phyloP scores from a whole-genome alignment of 306 rosid genomes.

The Dicorynia guianensis region DNA sequence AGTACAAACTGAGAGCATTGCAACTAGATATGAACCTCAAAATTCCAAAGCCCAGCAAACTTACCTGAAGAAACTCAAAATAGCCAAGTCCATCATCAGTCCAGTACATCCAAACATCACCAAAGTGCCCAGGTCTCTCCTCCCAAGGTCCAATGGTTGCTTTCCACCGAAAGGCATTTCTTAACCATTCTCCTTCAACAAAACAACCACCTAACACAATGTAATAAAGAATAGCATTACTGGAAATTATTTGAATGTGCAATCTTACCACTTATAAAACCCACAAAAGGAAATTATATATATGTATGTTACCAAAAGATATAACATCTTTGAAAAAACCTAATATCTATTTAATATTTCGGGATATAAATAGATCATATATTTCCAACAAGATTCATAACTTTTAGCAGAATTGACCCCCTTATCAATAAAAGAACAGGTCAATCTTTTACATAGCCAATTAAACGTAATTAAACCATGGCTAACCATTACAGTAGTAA shows the following conservation, averaged over 20 bases:
- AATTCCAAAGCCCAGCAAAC: constrained; percentile 9
- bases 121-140: constrained; percentile 97
- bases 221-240: neutral
- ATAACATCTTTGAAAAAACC: neutral
- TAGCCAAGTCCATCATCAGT: constrained; percentile 98
- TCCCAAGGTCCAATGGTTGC: constrained; percentile 92
- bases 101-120: constrained; percentile 99
- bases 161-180: constrained; percentile 98
- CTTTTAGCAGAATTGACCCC: too few relatives aligned
- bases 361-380: neutral
- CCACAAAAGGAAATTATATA: too few relatives aligned
- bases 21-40: neutral
- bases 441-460: too few relatives aligned
- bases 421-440: too few relatives aligned
- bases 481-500: too few relatives aligned
- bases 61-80: constrained; percentile 91
- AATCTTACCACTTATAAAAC: too few relatives aligned
- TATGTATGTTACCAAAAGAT: neutral
- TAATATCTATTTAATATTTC: too few relatives aligned
- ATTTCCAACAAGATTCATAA: neutral
- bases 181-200: constrained; percentile 94
- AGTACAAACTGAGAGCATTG: neutral
- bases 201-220: constrained; percentile 64
- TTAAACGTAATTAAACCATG: too few relatives aligned
- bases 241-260: neutral